Conservation (phyloP, 2,329 filamentous ascomycete species). For the Aaosphaeria pasadenensis region DNA sequence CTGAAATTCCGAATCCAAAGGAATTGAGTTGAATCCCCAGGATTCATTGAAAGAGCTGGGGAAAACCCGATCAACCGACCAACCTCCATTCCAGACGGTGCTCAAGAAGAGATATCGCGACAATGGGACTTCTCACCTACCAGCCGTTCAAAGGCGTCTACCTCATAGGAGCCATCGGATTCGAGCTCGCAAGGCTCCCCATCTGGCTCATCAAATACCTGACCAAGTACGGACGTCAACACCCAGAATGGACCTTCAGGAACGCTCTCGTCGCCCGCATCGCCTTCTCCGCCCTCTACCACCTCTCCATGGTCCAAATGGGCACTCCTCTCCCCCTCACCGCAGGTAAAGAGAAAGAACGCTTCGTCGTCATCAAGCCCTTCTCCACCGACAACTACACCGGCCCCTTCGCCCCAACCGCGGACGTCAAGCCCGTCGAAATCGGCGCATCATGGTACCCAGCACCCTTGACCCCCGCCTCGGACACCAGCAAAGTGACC, state of each 20-base stretch:
- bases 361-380: constrained; percentile 34
- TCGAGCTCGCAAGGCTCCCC: constrained; percentile 36
- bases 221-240: constrained; percentile 33
- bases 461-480: constrained; percentile 11
- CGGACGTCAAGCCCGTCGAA: constrained; percentile 32
- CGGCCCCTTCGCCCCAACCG: constrained; percentile 28
- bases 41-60: too few species aligned
- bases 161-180: constrained; percentile 30
- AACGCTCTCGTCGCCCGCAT: constrained; percentile 38
- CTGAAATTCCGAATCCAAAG: too few species aligned
- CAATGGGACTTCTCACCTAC: constrained; percentile 21
- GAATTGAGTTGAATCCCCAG: too few species aligned
- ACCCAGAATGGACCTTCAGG: constrained; percentile 38
- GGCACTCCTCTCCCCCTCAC: constrained; percentile 30
- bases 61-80: too few species aligned
- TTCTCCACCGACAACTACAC: constrained; percentile 19
- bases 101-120: neutral
- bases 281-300: constrained; percentile 30
- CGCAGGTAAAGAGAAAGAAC: constrained; percentile 37
- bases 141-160: constrained; percentile 44
- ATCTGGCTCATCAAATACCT: constrained; percentile 41
- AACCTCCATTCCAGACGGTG: neutral
- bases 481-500: constrained; percentile 14
- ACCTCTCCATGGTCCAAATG: constrained; percentile 25
- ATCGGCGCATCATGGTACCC: constrained; percentile 46